phyloP scores from a whole-genome alignment of 202 grass and related monocot genomes.

The Sporobolus alterniflorus region DNA sequence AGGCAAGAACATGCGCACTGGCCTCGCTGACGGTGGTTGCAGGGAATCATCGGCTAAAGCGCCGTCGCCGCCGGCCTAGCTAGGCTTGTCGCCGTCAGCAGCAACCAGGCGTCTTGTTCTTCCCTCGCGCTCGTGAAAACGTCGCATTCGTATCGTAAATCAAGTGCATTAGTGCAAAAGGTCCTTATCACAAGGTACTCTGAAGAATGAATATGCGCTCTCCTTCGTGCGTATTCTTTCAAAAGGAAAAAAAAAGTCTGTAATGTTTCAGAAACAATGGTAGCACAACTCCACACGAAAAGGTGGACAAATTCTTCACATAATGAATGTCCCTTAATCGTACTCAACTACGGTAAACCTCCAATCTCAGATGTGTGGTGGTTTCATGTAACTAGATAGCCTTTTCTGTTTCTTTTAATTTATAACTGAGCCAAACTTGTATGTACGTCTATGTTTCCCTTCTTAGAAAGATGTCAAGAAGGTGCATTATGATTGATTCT shows the following conservation, averaged over 20 bases:
- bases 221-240: no score
- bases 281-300: not conserved
- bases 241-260: no score
- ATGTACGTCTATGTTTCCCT: not conserved
- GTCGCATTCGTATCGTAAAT: slow-evolving; percentile 5
- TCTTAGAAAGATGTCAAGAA: slow-evolving; percentile 24
- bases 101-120: not conserved
- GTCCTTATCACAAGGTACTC: no score
- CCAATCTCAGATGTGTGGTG: no score
- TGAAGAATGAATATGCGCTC: no score
- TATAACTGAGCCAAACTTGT: not conserved
- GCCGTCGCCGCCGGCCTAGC: slow-evolving; percentile 48
- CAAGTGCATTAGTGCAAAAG: not conserved
- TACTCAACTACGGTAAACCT: no score
- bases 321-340: no score
- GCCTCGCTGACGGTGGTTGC: not conserved
- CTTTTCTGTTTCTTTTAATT: no score
- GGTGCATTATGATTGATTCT: not conserved
- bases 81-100: slow-evolving; percentile 29
- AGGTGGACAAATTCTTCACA: no score
- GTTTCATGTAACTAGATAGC: no score
- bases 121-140: not conserved
- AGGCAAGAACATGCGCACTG: not conserved
- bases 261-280: not conserved
- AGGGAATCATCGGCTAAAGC: slow-evolving; percentile 25